Conservation (phyloP, 371 early-diverging fungal genomes). For the Conidiobolus incongruus region DNA sequence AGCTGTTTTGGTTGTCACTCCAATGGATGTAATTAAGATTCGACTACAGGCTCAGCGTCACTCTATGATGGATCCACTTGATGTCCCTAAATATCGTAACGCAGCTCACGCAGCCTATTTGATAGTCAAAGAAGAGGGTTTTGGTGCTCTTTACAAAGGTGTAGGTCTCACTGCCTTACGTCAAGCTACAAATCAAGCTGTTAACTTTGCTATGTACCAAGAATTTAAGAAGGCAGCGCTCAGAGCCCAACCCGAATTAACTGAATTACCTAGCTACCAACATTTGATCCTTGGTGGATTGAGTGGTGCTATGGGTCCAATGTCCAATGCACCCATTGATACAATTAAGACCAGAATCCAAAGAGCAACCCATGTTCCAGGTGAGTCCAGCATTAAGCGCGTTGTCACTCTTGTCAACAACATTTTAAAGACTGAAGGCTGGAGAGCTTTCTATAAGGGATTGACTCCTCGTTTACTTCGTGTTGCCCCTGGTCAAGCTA, state of each 20-base stretch:
- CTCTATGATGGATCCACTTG: slow-evolving; percentile 88
- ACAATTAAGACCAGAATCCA: slow-evolving; percentile 97
- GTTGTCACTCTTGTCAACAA: slow-evolving; percentile 44
- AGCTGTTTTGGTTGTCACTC: slow-evolving; percentile 88
- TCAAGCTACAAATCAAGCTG: slow-evolving; percentile 96
- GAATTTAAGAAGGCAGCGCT: slow-evolving; percentile 53
- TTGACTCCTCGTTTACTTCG: slow-evolving; percentile 82
- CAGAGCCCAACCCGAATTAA: slow-evolving; percentile 34
- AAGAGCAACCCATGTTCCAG: slow-evolving; percentile 32
- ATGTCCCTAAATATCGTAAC: slow-evolving; percentile 89
- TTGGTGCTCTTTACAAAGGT: slow-evolving; percentile 82
- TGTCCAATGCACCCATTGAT: slow-evolving; percentile 93
- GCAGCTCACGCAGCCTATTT: slow-evolving; percentile 82
- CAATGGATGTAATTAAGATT: slow-evolving; percentile 94
- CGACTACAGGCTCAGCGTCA: slow-evolving; percentile 91
- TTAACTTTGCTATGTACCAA: slow-evolving; percentile 94
- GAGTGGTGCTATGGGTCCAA: slow-evolving; percentile 91
- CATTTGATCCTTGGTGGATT: slow-evolving; percentile 75
- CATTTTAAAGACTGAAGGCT: slow-evolving; percentile 75
- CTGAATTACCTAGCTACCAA: slow-evolving; percentile 83
- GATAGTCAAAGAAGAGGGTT: slow-evolving; percentile 81
- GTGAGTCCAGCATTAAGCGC: slow-evolving; percentile 58
- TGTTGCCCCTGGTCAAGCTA: slow-evolving; percentile 68
- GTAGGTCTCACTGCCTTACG: slow-evolving; percentile 83
- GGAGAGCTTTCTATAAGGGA: slow-evolving; percentile 86